Percentiles rank a stretch among this genome's conserved stretches.
Conservation (phyloP, 495 filamentous ascomycete genomes). For the Xylaria telfairii region DNA sequence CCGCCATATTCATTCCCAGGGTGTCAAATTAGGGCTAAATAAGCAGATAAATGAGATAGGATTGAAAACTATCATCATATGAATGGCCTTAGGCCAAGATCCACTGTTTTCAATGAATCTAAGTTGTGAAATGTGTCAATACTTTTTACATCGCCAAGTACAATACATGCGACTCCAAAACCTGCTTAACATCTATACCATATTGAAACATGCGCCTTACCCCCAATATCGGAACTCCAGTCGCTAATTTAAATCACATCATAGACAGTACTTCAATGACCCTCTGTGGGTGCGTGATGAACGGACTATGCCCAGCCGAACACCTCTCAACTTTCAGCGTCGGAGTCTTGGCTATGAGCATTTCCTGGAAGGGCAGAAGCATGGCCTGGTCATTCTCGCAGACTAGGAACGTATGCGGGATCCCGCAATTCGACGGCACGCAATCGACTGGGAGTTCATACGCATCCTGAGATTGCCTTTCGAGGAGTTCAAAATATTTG, state of each 20-base stretch:
- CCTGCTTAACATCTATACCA: neutral
- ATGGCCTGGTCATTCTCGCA: constrained; percentile 38
- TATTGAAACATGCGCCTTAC: neutral
- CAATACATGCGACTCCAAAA: neutral
- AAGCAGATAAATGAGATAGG: neutral
- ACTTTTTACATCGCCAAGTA: neutral
- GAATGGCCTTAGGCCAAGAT: neutral
- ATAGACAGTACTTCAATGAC: constrained; percentile 28
- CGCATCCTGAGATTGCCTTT: constrained; percentile 26
- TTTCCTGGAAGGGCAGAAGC: constrained; percentile 30
- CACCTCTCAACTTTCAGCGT: constrained; percentile 33
- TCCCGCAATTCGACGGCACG: constrained; percentile 21
- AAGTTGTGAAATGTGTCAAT: neutral
- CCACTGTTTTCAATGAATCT: neutral
- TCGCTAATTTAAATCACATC: neutral
- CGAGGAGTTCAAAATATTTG: constrained; percentile 22
- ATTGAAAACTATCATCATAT: neutral
- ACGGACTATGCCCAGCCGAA: constrained; percentile 42
- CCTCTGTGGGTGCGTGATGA: constrained; percentile 39
- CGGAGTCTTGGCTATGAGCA: constrained; percentile 27
- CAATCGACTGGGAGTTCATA: constrained; percentile 22
- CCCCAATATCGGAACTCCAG: neutral
- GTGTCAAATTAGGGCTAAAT: neutral
- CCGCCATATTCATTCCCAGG: neutral
- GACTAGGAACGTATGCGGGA: constrained; percentile 31